A percentile compares a stretch with the other conserved stretches of the same genome.
phyloP scores from a whole-genome alignment of 352 stramenopile genomes.

The Phytophthora sojae region DNA sequence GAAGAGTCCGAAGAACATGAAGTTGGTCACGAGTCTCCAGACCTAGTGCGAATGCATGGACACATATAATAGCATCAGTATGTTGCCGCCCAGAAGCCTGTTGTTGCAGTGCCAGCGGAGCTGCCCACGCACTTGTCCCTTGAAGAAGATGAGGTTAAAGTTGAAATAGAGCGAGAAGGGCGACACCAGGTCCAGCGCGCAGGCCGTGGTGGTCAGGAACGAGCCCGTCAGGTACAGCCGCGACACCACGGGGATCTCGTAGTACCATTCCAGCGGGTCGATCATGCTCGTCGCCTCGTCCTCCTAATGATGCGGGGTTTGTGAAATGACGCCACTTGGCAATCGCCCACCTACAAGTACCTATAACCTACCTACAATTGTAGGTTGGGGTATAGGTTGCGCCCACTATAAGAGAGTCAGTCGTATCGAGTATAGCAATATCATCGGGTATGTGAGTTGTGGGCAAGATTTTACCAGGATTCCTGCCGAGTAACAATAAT shows the following conservation, averaged over 20 bases:
- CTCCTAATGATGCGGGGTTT: slow-evolving; percentile 9
- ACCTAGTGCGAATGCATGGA: slow-evolving; percentile 45
- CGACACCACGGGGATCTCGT: slow-evolving; percentile 98
- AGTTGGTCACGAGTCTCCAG: slow-evolving; percentile 98
- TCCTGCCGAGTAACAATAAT: no score
- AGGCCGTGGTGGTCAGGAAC: slow-evolving; percentile 97
- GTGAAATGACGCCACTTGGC: slow-evolving; percentile 49
- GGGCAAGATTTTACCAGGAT: no score
- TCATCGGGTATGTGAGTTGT: no score
- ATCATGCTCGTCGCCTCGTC: slow-evolving; percentile 60
- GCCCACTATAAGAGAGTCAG: no score
- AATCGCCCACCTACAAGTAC: background rate
- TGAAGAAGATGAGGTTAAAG: slow-evolving; percentile 97
- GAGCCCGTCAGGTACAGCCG: slow-evolving; percentile 97
- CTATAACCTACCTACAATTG: background rate
- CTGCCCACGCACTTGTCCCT: slow-evolving; percentile 89
- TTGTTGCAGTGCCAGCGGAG: background rate
- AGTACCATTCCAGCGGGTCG: slow-evolving; percentile 96
- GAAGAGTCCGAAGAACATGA: slow-evolving; percentile 99
- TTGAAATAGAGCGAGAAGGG: slow-evolving; percentile 97
- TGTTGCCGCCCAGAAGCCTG: background rate
- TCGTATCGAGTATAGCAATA: no score
- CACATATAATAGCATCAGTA: background rate
- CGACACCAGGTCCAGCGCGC: slow-evolving; percentile 97
- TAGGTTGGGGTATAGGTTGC: background rate